A percentile compares a stretch with the other conserved stretches of the same genome.
Evolutionary conservation across 306 rosid species (phyloP).

Genomic region (Prunus mongolica): DNA sequence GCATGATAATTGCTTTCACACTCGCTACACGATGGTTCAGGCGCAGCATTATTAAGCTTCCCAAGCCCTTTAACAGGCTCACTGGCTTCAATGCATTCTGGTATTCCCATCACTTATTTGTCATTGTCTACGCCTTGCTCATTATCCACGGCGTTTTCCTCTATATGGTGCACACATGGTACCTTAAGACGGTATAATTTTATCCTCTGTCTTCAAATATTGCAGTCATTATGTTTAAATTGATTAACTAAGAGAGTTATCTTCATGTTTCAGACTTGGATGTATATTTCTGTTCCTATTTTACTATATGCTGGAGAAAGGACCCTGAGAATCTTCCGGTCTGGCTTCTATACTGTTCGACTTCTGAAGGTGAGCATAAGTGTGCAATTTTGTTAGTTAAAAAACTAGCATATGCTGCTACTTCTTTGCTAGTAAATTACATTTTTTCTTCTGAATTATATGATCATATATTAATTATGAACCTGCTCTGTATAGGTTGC

Average conservation of each 20-base stretch:
- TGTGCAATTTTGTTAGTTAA: background rate
- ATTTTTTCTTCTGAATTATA: background rate
- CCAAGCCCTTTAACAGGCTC: constrained; percentile 84
- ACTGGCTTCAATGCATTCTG: constrained; percentile 98
- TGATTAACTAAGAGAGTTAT: background rate
- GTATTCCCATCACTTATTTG: constrained; percentile 98
- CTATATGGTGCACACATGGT: constrained; percentile 70
- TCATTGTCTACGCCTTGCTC: constrained; percentile 81
- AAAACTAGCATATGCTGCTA: background rate
- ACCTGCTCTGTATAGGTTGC: constrained; percentile 59
- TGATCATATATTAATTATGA: background rate
- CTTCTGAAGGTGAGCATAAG: constrained; percentile 68
- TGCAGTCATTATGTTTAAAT: background rate
- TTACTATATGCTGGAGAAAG: constrained; percentile 93
- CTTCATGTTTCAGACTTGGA: constrained; percentile 74
- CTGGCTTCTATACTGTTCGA: constrained; percentile 76
- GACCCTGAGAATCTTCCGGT: constrained; percentile 78
- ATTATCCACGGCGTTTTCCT: constrained; percentile 69
- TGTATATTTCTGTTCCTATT: constrained; percentile 84
- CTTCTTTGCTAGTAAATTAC: background rate
- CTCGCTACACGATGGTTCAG: constrained; percentile 95
- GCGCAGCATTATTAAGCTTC: constrained; percentile 77
- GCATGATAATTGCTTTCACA: constrained; percentile 79
- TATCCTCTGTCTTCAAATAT: constrained; percentile 2
- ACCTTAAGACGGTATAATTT: constrained; percentile 67